Conservation (phyloP, 306 rosid species). For the Purshia tridentata region DNA sequence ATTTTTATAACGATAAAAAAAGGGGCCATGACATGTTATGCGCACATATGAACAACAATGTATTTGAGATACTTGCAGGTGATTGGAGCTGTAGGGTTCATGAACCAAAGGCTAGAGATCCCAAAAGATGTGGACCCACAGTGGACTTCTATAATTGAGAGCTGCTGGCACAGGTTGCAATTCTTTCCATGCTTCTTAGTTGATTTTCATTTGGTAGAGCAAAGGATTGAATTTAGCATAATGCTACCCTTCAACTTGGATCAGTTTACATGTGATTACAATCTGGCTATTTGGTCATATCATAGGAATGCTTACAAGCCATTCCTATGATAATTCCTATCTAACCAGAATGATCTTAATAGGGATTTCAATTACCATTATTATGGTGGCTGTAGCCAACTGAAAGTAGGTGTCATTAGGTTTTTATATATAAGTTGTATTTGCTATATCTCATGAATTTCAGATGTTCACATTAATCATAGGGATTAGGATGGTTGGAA, state of each 20-base stretch:
- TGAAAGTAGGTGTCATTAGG: background rate
- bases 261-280: background rate
- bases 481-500: background rate
- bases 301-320: background rate
- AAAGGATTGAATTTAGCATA: constrained; percentile 13
- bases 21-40: background rate
- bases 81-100: constrained; percentile 98
- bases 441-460: background rate
- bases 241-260: constrained; percentile 11
- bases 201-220: background rate
- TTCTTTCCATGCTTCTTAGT: background rate
- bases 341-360: background rate
- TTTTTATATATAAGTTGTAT: background rate
- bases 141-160: constrained; percentile 84
- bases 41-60: constrained; percentile 46
- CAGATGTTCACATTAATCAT: too few species aligned
- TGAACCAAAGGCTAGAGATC: constrained; percentile 91
- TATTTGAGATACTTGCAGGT: constrained; percentile 70
- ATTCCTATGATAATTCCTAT: background rate
- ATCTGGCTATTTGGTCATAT: background rate
- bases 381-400: background rate
- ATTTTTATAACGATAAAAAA: background rate
- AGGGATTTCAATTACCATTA: background rate
- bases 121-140: constrained; percentile 82
- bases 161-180: constrained; percentile 85